Evolutionary conservation across 2,329 filamentous ascomycete species (phyloP).

Genomic region (Nigrograna mackinnonii): DNA sequence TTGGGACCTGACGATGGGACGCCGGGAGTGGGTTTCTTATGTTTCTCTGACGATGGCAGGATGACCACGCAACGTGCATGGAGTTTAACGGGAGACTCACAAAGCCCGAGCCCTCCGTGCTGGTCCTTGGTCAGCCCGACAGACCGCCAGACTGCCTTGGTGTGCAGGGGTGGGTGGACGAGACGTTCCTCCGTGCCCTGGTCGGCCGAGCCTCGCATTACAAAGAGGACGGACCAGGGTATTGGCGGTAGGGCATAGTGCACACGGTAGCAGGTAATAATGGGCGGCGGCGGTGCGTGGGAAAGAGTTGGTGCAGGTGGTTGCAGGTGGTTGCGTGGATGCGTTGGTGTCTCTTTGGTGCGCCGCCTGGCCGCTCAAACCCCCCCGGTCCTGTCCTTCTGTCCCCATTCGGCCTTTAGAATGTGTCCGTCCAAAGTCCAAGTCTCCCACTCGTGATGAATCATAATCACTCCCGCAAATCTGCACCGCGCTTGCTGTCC

Average conservation of each 20-base stretch:
- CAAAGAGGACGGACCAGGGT: too few species aligned
- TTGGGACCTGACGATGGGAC: conserved; percentile 21
- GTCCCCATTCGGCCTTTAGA: too few species aligned
- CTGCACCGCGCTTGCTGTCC: too few species aligned
- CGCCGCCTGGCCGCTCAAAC: too few species aligned
- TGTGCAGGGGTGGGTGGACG: not conserved
- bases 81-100: not conserved
- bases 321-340: not conserved
- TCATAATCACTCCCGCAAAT: too few species aligned
- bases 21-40: conserved; percentile 26
- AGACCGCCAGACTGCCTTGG: too few species aligned
- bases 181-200: not conserved
- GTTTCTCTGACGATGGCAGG: conserved; percentile 26
- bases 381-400: too few species aligned
- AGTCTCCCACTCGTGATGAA: too few species aligned
- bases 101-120: not conserved
- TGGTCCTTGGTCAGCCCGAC: too few species aligned
- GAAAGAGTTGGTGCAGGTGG: not conserved
- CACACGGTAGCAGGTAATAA: too few species aligned
- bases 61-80: conserved; percentile 18
- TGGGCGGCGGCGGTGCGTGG: not conserved
- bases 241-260: too few species aligned
- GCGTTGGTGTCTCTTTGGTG: not conserved
- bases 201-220: not conserved
- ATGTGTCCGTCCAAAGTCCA: too few species aligned